Evolutionary conservation across 164 flowering plant species (phyloP).

Genomic region (Piper longum): DNA sequence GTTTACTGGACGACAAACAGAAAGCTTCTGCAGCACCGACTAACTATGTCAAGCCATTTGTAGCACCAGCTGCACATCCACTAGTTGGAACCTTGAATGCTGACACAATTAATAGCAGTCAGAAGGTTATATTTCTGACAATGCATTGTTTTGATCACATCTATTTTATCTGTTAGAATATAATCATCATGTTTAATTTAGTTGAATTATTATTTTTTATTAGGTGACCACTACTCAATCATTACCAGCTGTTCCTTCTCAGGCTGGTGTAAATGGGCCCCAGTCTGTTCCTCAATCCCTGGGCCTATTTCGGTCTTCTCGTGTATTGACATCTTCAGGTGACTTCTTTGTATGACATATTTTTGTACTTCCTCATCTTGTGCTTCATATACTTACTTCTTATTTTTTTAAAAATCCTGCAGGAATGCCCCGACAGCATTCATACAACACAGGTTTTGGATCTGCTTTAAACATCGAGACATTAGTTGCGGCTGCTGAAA

Average conservation of each 20-base stretch:
- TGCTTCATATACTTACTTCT: neutral
- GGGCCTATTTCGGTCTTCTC: slow-evolving; percentile 53
- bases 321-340: slow-evolving; percentile 55
- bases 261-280: slow-evolving; percentile 28
- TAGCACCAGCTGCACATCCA: slow-evolving; percentile 34
- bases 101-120: slow-evolving; percentile 16
- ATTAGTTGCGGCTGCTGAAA: slow-evolving; percentile 92
- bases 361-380: neutral
- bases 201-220: no score
- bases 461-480: slow-evolving; percentile 96
- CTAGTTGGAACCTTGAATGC: slow-evolving; percentile 24
- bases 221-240: slow-evolving; percentile 10
- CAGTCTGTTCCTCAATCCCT: slow-evolving; percentile 35
- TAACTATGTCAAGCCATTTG: slow-evolving; percentile 32
- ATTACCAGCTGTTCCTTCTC: slow-evolving; percentile 22
- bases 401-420: neutral
- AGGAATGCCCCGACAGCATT: slow-evolving; percentile 6
- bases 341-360: slow-evolving; percentile 7
- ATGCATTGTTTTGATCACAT: neutral
- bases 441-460: slow-evolving; percentile 64
- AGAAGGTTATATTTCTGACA: slow-evolving; percentile 32
- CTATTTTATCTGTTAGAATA: neutral
- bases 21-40: slow-evolving; percentile 26
- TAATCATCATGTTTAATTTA: neutral
- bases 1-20: slow-evolving; percentile 45